Evolutionary conservation across 1,284 basidiomycete genomes (phyloP), one percentile per base, ranked within the genome.

Genomic region (Ceratobasidium theobromae): DNA sequence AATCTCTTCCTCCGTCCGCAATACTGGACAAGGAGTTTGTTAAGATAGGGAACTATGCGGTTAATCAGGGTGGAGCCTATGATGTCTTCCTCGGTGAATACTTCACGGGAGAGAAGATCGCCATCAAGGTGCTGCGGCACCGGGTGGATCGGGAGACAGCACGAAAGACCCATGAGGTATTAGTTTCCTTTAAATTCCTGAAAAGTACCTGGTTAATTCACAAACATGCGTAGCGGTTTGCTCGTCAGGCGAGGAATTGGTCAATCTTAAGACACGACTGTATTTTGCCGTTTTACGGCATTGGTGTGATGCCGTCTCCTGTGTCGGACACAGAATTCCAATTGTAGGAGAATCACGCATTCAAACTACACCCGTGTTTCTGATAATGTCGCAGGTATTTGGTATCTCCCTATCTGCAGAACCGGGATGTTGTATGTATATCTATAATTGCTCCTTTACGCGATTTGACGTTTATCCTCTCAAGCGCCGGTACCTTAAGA

Each of bases 241-340:
- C 52, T 18, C 51, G 64, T 1, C 52, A 53, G 49, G 33, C 64
- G 5, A 18, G 23, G 8, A 65, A 65, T 43, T 65, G 64, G 64
- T 53, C 52, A 3, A 33, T 43, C 1, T n/a, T 65, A 16, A 43
- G 64, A n/a, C 64, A 65, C 14, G 64, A 65, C 43, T 35, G 40
- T n/a, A 65, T 65, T 23, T 33, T 65, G 6, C 64, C 64, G 4
- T 65, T 65, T 28, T 65, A 65, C 23, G 64, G 64, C 2, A 28
- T 54, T 12, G 64, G 64, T 6, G 52, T 65, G 1, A n/a, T 46
- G 5, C 18, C 6, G 5, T 45, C 40, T 8, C 52, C 64, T 1
- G 21, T 65, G 5, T 25, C 9, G 8, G 6, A 25, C 1, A 49
- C 40, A 14, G 64, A 65, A 18, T 65, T 33, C 28, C 64, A 65